A percentile compares a stretch with the other conserved stretches of the same genome.
These are phyloP conservation scores for Globisporangium emineosum DNA, from an alignment of 352 stramenopile genomes.

Conservation along the genomic window DNA sequence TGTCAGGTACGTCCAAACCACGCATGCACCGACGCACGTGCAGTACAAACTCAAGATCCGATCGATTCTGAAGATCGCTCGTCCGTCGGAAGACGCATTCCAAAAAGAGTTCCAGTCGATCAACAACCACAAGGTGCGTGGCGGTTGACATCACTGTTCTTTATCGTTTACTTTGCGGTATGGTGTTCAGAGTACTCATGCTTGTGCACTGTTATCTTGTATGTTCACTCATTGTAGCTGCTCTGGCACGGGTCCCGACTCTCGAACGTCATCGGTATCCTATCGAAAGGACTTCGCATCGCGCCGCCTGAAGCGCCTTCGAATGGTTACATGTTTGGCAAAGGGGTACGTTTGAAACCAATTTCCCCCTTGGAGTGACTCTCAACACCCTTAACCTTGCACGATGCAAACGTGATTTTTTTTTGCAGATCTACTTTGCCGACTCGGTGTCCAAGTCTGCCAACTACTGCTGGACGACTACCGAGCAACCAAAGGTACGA, in stretches of 20 bases:
- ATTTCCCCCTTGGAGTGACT: not conserved
- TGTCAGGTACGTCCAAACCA: constrained; percentile 39
- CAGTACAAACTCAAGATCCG: constrained; percentile 44
- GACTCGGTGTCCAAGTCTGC: constrained; percentile 79
- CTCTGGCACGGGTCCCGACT: constrained; percentile 83
- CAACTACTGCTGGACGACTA: constrained; percentile 78
- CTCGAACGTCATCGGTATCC: constrained; percentile 78
- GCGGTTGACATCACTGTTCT: too few species aligned
- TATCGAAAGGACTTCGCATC: constrained; percentile 76
- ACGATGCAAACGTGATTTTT: not conserved
- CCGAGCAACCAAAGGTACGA: constrained; percentile 46
- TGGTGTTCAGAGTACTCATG: not conserved
- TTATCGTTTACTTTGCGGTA: too few species aligned
- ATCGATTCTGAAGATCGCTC: constrained; percentile 47
- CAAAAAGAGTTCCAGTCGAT: constrained; percentile 34
- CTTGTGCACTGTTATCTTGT: not conserved
- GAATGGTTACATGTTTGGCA: constrained; percentile 85
- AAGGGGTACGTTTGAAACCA: constrained; percentile 43
- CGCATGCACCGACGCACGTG: constrained; percentile 41
- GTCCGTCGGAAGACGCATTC: constrained; percentile 41
- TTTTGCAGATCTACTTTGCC: constrained; percentile 80
- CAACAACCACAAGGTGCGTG: constrained; percentile 45
- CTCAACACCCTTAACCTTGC: not conserved
- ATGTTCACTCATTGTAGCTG: constrained; percentile 20
- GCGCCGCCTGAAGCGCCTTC: constrained; percentile 73